These are phyloP conservation scores for Eucalyptus grandis DNA, from an alignment of 345 rosid species.

Conservation along the genomic window DNA sequence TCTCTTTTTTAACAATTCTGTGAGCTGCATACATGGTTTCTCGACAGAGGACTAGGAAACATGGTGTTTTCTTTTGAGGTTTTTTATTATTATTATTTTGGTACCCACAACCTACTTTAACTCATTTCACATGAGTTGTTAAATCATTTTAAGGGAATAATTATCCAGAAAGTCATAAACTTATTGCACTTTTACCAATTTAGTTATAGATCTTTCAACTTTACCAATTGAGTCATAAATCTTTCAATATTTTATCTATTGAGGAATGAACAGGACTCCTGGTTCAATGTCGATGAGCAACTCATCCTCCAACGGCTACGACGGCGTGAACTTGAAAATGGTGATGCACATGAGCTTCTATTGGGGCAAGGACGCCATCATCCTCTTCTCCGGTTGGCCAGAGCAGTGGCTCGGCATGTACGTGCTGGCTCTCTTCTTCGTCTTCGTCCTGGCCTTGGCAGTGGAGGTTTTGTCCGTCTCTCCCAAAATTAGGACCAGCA, in stretches of 20 bases:
- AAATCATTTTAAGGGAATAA: neutral
- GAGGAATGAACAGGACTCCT: neutral
- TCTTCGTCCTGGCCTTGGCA: conserved; percentile 5
- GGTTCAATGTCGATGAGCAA: neutral
- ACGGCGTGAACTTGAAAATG: neutral
- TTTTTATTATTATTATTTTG: no score
- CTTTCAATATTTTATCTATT: neutral
- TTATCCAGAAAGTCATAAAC: no score
- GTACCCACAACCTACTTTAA: neutral
- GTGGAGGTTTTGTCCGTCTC: conserved; percentile 10
- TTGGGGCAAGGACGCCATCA: conserved; percentile 26
- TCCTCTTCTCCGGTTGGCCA: conserved; percentile 31
- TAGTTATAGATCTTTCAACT: no score
- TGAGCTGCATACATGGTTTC: neutral
- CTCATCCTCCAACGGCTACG: neutral
- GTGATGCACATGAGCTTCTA: conserved; percentile 24
- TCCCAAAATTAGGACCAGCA: neutral
- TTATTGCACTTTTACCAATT: no score
- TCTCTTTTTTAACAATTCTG: neutral
- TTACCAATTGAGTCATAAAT: no score
- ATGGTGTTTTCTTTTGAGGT: neutral
- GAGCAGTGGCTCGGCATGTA: conserved; percentile 13
- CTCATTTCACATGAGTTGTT: neutral
- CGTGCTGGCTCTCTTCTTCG: conserved; percentile 10
- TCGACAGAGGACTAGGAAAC: neutral